Evolutionary conservation across 768 basidiomycete species (phyloP).

Genomic region (Leccinum disarticulatum): DNA sequence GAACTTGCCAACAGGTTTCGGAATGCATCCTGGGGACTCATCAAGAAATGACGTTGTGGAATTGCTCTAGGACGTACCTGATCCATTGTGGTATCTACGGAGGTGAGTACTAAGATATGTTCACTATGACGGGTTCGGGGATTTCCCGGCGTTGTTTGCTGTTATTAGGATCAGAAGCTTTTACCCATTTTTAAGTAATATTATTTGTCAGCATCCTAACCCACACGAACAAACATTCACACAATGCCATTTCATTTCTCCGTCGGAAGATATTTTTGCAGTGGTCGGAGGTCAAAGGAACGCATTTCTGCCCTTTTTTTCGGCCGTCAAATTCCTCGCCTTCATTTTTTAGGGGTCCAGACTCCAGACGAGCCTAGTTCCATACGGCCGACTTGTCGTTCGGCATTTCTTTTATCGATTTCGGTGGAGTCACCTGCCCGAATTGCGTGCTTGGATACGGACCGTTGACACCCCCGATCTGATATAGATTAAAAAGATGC

Average conservation of each 20-base stretch:
- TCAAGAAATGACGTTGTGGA: neutral
- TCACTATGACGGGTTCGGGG: neutral
- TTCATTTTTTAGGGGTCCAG: constrained; percentile 3
- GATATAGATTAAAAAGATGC: constrained; percentile 26
- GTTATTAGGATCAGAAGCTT: constrained; percentile 28
- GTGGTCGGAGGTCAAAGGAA: constrained; percentile 5
- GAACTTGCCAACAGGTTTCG: constrained; percentile 46
- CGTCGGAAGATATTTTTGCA: neutral
- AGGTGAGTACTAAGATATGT: neutral
- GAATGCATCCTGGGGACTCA: constrained; percentile 54
- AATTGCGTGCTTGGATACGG: constrained; percentile 16
- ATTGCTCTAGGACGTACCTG: constrained; percentile 18
- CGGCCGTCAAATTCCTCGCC: neutral
- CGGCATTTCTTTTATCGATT: constrained; percentile 19
- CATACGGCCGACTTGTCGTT: constrained; percentile 1
- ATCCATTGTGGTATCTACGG: constrained; percentile 20
- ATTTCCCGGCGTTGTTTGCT: constrained; percentile 26
- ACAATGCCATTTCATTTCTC: constrained; percentile 1
- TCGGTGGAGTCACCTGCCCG: constrained; percentile 10
- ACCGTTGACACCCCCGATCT: constrained; percentile 34
- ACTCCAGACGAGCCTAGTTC: constrained; percentile 2
- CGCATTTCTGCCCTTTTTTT: constrained; percentile 3
- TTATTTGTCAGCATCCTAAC: constrained; percentile 10
- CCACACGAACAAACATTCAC: no score
- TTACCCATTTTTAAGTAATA: constrained; percentile 6